Evolutionary conservation across 805 yeast genomes (phyloP).

Genomic region (Lipomyces sp.): DNA sequence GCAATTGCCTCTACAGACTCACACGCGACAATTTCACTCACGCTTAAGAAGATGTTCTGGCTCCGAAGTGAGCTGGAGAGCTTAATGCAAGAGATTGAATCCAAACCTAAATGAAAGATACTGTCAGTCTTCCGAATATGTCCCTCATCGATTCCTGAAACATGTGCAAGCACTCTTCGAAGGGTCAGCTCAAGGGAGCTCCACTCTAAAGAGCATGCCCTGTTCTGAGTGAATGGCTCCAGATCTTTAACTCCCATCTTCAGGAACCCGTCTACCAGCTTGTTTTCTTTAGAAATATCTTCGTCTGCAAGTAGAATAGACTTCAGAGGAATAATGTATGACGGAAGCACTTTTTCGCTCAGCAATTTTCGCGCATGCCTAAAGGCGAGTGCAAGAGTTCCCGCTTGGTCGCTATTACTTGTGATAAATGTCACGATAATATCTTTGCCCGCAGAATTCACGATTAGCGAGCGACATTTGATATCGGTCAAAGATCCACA

Average conservation of each 20-base stretch:
- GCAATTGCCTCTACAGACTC: constrained; percentile 25
- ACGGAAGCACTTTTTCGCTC: constrained; percentile 14
- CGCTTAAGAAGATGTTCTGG: constrained; percentile 26
- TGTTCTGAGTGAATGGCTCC: neutral
- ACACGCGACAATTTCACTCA: constrained; percentile 26
- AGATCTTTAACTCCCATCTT: neutral
- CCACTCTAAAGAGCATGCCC: constrained; percentile 11
- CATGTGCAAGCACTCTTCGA: constrained; percentile 13
- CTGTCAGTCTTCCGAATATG: constrained; percentile 16
- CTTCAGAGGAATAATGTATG: constrained; percentile 18
- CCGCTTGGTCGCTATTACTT: neutral
- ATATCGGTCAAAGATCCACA: neutral
- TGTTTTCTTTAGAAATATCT: constrained; percentile 12
- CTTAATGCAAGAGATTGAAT: constrained; percentile 39
- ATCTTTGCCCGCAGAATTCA: neutral
- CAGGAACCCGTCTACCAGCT: neutral
- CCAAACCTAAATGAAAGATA: constrained; percentile 37
- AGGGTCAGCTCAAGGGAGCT: constrained; percentile 12
- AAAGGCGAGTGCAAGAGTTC: neutral
- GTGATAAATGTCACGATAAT: constrained; percentile 14
- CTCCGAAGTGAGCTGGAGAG: constrained; percentile 28
- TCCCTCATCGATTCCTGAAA: constrained; percentile 17
- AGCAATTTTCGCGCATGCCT: neutral
- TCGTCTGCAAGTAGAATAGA: constrained; percentile 11
- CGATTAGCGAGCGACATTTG: constrained; percentile 8